Evolutionary conservation across 2,329 filamentous ascomycete genomes (phyloP).

Genomic region (Colletotrichum simmondsii): DNA sequence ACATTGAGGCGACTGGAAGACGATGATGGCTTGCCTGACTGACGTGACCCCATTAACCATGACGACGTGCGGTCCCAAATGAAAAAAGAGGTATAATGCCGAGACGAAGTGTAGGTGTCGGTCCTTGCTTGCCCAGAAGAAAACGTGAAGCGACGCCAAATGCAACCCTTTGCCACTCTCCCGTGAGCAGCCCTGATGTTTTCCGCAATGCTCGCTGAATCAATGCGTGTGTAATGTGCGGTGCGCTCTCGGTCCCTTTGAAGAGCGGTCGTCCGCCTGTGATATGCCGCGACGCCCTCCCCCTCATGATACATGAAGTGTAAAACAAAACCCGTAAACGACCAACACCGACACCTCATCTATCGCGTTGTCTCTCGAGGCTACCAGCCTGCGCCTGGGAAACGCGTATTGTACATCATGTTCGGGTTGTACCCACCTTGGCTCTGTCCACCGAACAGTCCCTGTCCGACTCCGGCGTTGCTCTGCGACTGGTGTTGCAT

Average conservation of each 20-base stretch:
- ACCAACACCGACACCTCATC: conserved; percentile 26
- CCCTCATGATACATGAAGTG: conserved; percentile 36
- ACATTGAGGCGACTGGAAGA: conserved; percentile 73
- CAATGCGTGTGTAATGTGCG: conserved; percentile 34
- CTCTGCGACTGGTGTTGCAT: conserved; percentile 89
- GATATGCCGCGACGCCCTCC: conserved; percentile 31
- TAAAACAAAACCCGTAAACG: conserved; percentile 31
- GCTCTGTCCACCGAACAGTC: conserved; percentile 86
- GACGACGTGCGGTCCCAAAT: conserved; percentile 41
- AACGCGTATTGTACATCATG: conserved; percentile 77
- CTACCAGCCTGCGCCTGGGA: conserved; percentile 39
- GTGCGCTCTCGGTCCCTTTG: conserved; percentile 27
- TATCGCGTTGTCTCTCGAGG: conserved; percentile 13
- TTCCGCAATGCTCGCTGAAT: conserved; percentile 58
- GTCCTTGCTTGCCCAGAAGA: conserved; percentile 33
- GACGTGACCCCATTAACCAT: conserved; percentile 56
- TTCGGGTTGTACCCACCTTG: conserved; percentile 95
- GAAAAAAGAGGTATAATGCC: conserved; percentile 36
- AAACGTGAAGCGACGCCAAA: conserved; percentile 36
- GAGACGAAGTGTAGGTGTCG: conserved; percentile 36
- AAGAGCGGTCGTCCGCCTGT: conserved; percentile 15
- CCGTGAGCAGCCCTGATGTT: conserved; percentile 34
- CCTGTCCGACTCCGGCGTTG: conserved; percentile 87
- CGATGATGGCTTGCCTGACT: conserved; percentile 74
- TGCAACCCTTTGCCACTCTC: conserved; percentile 46